Evolutionary conservation across 305 asterid species (phyloP), one percentile per base, ranked within the genome.

Genomic region (Fraxinus xanthoxyloides): DNA sequence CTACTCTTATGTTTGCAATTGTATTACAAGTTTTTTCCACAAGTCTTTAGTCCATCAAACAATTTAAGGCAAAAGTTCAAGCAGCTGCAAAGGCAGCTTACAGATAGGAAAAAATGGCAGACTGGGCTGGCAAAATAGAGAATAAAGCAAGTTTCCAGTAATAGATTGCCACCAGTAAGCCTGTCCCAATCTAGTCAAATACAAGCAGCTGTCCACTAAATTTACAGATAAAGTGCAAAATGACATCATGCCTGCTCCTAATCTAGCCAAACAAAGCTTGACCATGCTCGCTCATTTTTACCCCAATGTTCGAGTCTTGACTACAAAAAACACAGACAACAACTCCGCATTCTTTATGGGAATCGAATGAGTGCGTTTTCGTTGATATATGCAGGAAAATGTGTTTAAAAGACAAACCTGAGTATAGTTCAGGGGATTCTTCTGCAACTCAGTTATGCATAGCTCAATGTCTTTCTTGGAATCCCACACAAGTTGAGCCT

Each of bases 351-450:
- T 10, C 34, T 38, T 56, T 34, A 2, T 79, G 17, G 67, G 54
- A 76, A 17, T 67, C 48, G 48, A 40, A 40, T 3, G 4, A 19
- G 10, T 7, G 13, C 13, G n/a, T 15, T 32, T 28, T 46, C 38
- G 3, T 51, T 61, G 35, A 38, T 70, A 48, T 78, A 65, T 38
- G 43, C 74, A 72, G 59, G 82, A 40, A 69, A 84, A 63, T 21
- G 19, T 38, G 48, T 56, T 63, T 0, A 13, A 72, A 48, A 69
- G 67, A 79, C 81, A 83, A 56, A 94, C 99, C 97, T 95, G 99
- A 28, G 98, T 93, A 72, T 89, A 96, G 90, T 94, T 96, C 82
- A 96, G 90, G 78, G 97, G 97, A 86, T 96, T 91, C 77, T 93
- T 96, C 90, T 93, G 99, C 90, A 92, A 85, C 90, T 96, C 99